Conservation (phyloP, 163 green algal species). For the Scenedesmus sp. region DNA sequence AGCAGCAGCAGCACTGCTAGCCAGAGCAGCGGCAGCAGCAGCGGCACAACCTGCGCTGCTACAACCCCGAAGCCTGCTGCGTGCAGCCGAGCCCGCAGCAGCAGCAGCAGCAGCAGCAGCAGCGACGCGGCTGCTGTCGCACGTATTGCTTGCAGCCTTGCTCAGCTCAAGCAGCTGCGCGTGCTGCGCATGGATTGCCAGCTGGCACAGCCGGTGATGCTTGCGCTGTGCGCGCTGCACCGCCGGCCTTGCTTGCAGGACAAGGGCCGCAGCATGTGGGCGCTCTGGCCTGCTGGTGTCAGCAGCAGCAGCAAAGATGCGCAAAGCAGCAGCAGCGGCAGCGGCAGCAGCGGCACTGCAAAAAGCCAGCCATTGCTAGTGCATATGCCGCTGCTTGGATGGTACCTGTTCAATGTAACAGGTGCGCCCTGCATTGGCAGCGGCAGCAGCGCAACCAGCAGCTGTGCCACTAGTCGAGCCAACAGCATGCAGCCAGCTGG, state of each 20-base stretch:
- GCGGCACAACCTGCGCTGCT: no score
- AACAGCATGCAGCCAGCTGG: neutral
- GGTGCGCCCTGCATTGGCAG: neutral
- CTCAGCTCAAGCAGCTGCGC: neutral
- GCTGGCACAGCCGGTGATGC: neutral
- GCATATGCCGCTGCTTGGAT: conserved; percentile 3
- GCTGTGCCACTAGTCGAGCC: neutral
- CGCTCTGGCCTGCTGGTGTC: neutral
- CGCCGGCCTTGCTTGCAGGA: neutral
- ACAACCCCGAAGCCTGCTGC: neutral
- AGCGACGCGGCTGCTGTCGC: neutral
- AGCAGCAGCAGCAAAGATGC: neutral
- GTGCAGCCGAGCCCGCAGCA: neutral
- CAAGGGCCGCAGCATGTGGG: neutral
- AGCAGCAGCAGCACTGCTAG: neutral
- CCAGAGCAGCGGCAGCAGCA: neutral
- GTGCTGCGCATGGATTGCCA: conserved; percentile 3
- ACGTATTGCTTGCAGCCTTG: neutral
- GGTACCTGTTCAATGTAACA: conserved; percentile 11
- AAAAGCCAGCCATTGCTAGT: neutral
- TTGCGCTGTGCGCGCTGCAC: neutral
- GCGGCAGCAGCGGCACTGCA: neutral
- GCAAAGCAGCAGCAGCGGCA: neutral
- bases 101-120: neutral
- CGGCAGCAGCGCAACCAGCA: neutral